Evolutionary conservation across 73 alveolate species (phyloP).

Genomic region (Durusdinium trenchii): DNA sequence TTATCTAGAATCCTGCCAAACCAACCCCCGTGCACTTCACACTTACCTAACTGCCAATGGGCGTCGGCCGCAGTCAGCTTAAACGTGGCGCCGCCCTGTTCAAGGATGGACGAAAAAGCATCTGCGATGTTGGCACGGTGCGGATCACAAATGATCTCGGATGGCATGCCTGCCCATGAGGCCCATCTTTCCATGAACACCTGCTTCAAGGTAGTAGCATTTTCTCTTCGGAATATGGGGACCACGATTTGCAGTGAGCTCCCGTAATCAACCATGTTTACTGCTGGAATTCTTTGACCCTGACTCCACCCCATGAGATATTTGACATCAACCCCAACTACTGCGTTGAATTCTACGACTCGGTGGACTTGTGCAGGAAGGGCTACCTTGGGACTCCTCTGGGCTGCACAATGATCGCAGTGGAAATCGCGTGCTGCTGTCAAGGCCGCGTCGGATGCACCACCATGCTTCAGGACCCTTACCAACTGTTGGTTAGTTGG

Average conservation of each 20-base stretch:
- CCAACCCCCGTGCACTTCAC: no score
- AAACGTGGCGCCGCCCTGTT: neutral
- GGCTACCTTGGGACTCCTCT: no score
- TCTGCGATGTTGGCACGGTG: neutral
- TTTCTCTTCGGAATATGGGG: neutral
- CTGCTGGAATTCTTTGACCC: neutral
- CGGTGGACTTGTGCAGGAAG: neutral
- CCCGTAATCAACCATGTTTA: neutral
- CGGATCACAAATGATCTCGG: neutral
- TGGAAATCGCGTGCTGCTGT: neutral
- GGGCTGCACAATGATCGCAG: neutral
- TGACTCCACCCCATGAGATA: neutral
- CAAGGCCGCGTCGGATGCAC: no score
- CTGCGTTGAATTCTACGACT: neutral
- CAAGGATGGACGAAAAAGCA: neutral
- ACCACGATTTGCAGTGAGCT: neutral
- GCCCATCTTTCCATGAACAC: neutral
- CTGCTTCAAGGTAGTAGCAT: neutral
- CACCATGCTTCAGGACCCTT: no score
- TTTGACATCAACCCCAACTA: no score
- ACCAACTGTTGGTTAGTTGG: no score
- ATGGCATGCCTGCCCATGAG: neutral
- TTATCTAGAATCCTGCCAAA: no score
- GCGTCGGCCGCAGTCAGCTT: no score
- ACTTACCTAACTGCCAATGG: no score